Evolutionary conservation across 1,284 basidiomycete genomes (phyloP), one percentile per base, ranked within the genome.

Genomic region (Gymnopus androsaceus): DNA sequence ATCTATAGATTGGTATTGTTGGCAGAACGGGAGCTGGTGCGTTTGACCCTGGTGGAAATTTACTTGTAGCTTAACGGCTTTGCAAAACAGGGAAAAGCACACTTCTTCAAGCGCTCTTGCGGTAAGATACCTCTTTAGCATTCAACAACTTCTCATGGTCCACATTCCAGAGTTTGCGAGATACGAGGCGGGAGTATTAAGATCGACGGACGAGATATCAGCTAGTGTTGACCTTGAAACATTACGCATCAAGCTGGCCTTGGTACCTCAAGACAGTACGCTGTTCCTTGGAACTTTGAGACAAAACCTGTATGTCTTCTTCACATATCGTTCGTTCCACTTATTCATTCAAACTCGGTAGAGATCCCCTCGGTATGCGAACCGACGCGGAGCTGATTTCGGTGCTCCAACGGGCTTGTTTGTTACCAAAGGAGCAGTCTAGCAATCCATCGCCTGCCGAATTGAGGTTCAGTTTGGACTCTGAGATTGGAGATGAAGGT

Each of bases 151-250:
- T 33, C 17, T 47, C 23, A 19, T 14, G 19, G 3, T 37, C n/a
- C 25, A 73, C 28, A 37, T 78, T 47, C 74, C 78, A 85, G 90
- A 30, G 83, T 85, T 37, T 81, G 89, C 33, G 87, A 91, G 66
- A 69, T 88, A 4, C 72, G 75, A 34, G 64, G 71, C 0, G 93
- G 93, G 0, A 68, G 63, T 4, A 87, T 94, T 59, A 71, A 75
- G 44, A 88, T 95, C 47, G 92, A 94, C 65, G 88, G 84, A 0
- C 55, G 80, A 17, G 79, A 92, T 64, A 86, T 87, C 54, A 62
- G 72, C n/a, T 9, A 67, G 76, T n/a, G 69, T 93, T 11, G 79
- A 82, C 0, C 74, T 91, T 28, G 73, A 80, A 41, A 74, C 74
- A 9, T 72, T 94, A 4, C 77, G 90, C 12, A 73, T 74, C 6